A percentile compares a stretch with the other conserved stretches of the same genome.
Conservation (phyloP, 2,329 filamentous ascomycete species). For the Diaporthe caulivora region DNA sequence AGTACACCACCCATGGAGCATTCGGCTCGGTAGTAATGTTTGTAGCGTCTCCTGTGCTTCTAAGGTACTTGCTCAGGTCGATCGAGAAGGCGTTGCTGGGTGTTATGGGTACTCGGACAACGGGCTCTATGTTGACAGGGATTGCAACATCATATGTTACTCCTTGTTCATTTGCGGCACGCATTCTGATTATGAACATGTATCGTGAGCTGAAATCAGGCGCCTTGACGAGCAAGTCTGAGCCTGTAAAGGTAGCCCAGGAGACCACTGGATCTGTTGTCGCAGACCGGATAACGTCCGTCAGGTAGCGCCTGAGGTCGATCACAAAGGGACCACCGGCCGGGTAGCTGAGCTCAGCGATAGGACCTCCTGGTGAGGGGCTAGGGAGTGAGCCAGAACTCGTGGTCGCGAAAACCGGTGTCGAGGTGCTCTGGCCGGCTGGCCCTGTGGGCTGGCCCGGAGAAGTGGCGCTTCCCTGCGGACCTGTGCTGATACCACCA, state of each 20-base stretch:
- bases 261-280: not conserved
- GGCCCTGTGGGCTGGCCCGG: not conserved
- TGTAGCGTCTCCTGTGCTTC: not conserved
- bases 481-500: not conserved
- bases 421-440: not conserved
- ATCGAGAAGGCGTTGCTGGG: not conserved
- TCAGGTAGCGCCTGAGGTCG: not conserved
- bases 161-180: not conserved
- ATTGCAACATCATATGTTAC: not conserved
- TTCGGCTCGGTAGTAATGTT: not conserved
- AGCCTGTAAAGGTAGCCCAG: not conserved
- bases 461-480: not conserved
- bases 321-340: not conserved
- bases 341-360: not conserved
- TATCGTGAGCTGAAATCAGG: not conserved
- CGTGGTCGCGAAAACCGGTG: not conserved
- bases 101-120: conserved; percentile 3
- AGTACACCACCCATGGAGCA: not conserved
- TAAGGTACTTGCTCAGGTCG: conserved; percentile 1
- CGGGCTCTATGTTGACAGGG: not conserved
- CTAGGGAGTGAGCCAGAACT: not conserved
- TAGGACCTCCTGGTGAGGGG: not conserved
- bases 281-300: not conserved
- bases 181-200: not conserved
- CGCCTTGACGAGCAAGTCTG: not conserved